Percentiles rank a stretch among this genome's conserved stretches.
These are phyloP conservation scores for Kazachstania taianensis DNA, from an alignment of 805 yeast species.

Conservation along the genomic window DNA sequence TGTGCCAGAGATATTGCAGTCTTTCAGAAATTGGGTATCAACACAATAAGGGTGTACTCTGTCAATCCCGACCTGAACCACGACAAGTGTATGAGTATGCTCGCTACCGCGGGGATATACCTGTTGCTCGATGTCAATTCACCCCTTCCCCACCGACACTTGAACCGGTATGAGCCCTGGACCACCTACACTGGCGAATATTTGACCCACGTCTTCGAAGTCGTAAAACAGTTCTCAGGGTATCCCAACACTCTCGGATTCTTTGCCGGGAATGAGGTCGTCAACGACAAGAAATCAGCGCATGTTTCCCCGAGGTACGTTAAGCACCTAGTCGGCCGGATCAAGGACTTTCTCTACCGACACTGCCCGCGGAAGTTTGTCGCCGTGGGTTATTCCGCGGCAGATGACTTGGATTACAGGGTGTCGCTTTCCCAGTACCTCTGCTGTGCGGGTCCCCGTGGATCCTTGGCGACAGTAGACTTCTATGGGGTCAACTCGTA, in stretches of 20 bases:
- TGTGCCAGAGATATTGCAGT: conserved; percentile 78
- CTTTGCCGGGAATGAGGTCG: conserved; percentile 86
- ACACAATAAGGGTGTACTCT: conserved; percentile 81
- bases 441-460: conserved; percentile 66
- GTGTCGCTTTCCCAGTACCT: conserved; percentile 68
- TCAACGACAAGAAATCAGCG: conserved; percentile 70
- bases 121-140: conserved; percentile 86
- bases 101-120: conserved; percentile 90
- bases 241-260: conserved; percentile 86
- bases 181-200: conserved; percentile 64
- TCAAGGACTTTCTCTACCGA: conserved; percentile 55
- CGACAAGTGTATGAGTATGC: conserved; percentile 81
- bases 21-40: conserved; percentile 77
- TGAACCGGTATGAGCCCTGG: conserved; percentile 93
- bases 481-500: conserved; percentile 92
- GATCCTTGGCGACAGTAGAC: too few relatives aligned
- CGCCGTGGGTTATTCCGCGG: conserved; percentile 95
- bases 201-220: conserved; percentile 63
- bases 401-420: conserved; percentile 77
- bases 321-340: conserved; percentile 70
- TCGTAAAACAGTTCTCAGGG: conserved; percentile 69
- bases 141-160: conserved; percentile 64
- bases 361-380: conserved; percentile 55
- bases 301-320: conserved; percentile 61
- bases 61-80: conserved; percentile 75